A percentile compares a stretch with the other conserved stretches of the same genome.
Conservation (phyloP, 176 grass and related monocot genomes). For the Zoysia japonica region DNA sequence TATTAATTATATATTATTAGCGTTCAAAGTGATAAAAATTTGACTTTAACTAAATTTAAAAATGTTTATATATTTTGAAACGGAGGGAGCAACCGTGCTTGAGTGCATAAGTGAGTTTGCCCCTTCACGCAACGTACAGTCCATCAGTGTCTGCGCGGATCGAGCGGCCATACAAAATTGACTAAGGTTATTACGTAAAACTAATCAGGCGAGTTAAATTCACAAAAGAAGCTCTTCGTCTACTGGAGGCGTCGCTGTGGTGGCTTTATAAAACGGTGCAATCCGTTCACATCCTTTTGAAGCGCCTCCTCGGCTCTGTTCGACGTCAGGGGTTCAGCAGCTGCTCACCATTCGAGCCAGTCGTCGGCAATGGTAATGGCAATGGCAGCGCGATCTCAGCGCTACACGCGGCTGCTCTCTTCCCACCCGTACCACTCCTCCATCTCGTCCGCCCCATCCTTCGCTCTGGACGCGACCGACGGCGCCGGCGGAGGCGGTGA, state of each 20-base stretch:
- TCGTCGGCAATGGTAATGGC: background rate
- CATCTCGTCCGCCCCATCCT: constrained; percentile 32
- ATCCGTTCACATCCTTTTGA: background rate
- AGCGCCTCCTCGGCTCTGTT: background rate
- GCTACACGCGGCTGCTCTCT: constrained; percentile 21
- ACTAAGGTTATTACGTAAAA: background rate
- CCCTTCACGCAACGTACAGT: background rate
- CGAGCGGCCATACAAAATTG: background rate
- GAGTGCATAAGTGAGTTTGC: too few species aligned
- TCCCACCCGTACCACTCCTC: constrained; percentile 35
- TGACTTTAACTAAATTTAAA: too few species aligned
- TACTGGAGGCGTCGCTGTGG: background rate
- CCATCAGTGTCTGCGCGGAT: background rate
- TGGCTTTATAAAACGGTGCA: constrained; percentile 1
- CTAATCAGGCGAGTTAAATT: constrained; percentile 4
- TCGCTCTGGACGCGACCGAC: background rate
- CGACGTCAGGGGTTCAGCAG: background rate
- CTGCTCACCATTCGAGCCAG: background rate
- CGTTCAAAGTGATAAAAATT: too few species aligned
- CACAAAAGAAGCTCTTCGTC: constrained; percentile 4
- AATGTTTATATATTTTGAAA: too few species aligned
- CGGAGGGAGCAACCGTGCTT: too few species aligned
- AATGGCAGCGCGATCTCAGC: constrained; percentile 17
- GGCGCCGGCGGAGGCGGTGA: background rate
- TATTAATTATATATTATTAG: too few species aligned